A percentile compares a stretch with the other conserved stretches of the same genome.
phyloP scores from a whole-genome alignment of 768 basidiomycete species.

The Lactarius quietus region DNA sequence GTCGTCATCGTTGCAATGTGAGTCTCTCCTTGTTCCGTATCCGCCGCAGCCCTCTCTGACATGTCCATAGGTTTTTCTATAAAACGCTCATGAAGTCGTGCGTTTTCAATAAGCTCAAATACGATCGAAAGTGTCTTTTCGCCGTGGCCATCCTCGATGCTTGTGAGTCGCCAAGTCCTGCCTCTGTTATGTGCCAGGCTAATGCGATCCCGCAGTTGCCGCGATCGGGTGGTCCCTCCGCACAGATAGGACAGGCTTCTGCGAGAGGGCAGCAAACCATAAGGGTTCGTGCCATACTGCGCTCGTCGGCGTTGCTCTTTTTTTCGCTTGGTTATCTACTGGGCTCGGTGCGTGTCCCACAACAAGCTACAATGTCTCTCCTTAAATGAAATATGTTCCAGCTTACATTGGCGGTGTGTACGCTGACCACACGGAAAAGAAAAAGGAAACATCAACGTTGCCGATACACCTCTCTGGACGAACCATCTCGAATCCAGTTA shows the following conservation, averaged over 20 bases:
- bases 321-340: constrained; percentile 11
- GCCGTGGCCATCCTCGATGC: constrained; percentile 7
- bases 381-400: background rate
- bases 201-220: background rate
- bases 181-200: background rate
- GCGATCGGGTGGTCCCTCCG: constrained; percentile 16
- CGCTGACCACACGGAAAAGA: constrained; percentile 2
- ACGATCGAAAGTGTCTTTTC: constrained; percentile 1
- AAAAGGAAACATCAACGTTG: constrained; percentile 8
- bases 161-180: background rate
- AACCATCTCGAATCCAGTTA: constrained; percentile 5
- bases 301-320: constrained; percentile 3
- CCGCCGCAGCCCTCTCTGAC: background rate
- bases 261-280: background rate
- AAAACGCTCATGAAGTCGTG: constrained; percentile 7
- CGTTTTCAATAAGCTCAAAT: constrained; percentile 10
- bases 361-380: background rate
- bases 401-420: constrained; percentile 1
- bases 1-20: constrained; percentile 8
- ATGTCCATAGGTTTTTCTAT: constrained; percentile 5
- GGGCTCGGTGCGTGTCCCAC: constrained; percentile 4
- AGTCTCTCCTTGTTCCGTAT: background rate
- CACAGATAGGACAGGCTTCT: constrained; percentile 1
- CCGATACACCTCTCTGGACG: constrained; percentile 1
- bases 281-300: background rate